Evolutionary conservation across 192 early-diverging fungal genomes (phyloP).

Genomic region (Martensiomyces pterosporus): DNA sequence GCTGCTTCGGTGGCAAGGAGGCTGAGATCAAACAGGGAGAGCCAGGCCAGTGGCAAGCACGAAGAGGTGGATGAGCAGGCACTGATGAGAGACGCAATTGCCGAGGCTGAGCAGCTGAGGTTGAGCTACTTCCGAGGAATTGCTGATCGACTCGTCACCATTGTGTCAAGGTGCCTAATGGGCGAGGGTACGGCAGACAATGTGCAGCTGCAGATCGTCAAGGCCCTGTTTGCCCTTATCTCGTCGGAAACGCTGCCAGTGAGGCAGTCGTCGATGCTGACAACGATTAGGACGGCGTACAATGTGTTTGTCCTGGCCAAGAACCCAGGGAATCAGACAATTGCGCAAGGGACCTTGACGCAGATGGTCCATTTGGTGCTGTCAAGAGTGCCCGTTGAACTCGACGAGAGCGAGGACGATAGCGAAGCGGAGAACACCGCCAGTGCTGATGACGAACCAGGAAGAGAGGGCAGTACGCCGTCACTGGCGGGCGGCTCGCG

Average conservation of each 20-base stretch:
- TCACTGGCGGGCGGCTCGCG: not conserved
- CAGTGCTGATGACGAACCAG: too few relatives aligned
- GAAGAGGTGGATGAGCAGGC: constrained; percentile 5
- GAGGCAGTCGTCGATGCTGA: constrained; percentile 70
- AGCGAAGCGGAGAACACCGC: not conserved
- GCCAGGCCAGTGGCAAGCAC: too few relatives aligned
- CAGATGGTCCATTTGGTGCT: constrained; percentile 88
- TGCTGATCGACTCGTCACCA: constrained; percentile 58
- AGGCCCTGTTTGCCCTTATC: constrained; percentile 82
- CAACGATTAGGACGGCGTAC: constrained; percentile 78
- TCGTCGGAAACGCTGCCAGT: constrained; percentile 63
- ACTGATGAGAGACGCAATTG: constrained; percentile 1
- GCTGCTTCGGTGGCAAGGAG: constrained; percentile 9
- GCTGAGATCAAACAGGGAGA: constrained; percentile 9
- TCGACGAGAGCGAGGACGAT: constrained; percentile 7
- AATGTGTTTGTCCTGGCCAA: constrained; percentile 84
- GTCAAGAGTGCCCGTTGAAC: constrained; percentile 53
- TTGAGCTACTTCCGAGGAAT: constrained; percentile 2
- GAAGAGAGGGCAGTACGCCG: too few relatives aligned
- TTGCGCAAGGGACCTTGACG: constrained; percentile 82
- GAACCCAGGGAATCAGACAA: constrained; percentile 68
- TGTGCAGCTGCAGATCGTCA: constrained; percentile 88
- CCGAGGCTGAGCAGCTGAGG: constrained; percentile 20
- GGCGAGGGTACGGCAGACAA: constrained; percentile 79
- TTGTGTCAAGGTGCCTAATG: constrained; percentile 73